Base-by-base conservation (phyloP, 2,329 filamentous ascomycete species). In the Penicillium expansum region DNA sequence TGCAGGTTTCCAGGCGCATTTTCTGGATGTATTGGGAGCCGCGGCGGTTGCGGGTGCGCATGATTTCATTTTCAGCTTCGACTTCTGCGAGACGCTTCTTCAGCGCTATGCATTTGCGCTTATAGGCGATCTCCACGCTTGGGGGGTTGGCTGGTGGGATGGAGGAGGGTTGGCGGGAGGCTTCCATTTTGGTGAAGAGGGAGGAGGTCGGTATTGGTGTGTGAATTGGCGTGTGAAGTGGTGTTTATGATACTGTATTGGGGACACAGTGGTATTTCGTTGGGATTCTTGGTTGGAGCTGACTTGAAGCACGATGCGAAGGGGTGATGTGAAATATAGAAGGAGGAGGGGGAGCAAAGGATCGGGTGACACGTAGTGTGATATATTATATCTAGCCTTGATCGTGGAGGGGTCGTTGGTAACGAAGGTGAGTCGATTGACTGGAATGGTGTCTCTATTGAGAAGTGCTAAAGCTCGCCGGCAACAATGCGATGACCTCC, bases 91-190 rank as follows among this genome's bases (percentile, higher is more conserved):
- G 90, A 59, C 94, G 89, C 67, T 91, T 89, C 78, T 95, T 95
- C 22, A 99, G 84, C 67, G 95, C 90, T 71, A 97, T 91, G 75
- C 93, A 97, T 85, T 99, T 97, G 63, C 91, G 86, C 69, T 94
- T 92, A 77, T 97, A 99, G 49, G 93, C 92, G 73, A 93, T 89
- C 76, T 99, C 93, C 61, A 97, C 92, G 16, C 92, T 96, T 16
- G 94, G 93, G 20, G 93, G 91, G 55, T 87, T 83, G 13, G 80
- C 60, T 32, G 70, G 66, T 72, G 58, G 71, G 62, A 64, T 55
- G 44, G 67, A 65, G 37, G 62, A 60, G 32, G 67, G 45, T 37
- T 66, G 58, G 38, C 61, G 61, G 37, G 64, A 37, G 10, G 67
- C 39, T 33, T 74, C 71, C 70, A 73, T 75, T 59, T 39, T 65